Evolutionary conservation across 2,329 filamentous ascomycete species (phyloP), one percentile per base, ranked within the genome.

Genomic region (Aspergillus puulaauensis): DNA sequence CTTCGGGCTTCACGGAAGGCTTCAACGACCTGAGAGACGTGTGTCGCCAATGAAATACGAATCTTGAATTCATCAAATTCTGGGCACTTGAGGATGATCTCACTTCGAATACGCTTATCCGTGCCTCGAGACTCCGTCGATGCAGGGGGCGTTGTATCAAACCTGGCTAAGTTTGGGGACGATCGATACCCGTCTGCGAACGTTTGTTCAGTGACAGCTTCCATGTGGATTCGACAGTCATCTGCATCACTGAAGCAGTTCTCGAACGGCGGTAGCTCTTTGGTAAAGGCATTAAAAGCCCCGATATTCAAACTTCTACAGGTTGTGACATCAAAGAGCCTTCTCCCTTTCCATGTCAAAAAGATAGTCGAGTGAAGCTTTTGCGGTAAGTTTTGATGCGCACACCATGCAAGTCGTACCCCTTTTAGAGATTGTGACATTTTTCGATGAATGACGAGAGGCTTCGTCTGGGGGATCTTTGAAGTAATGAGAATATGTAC

Each of bases 331-430:
- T 90, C 85, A 70, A 89, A 96, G 3, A 96, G 75, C 58, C 85
- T 84, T 57, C 84, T 85, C 24, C 85, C 83, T 61, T 87, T 87
- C 88, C 90, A 96, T 0, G 90, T 95, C 55, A 98, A 81, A 66
- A 95, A 89, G 17, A 96, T 77, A 1, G 79, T 77, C 4, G 81
- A 75, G 2, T 80, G 74, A 23, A 81, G 70, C 3, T 82, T 77
- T 2, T 77, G 73, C 2, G 77, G 73, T 47, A 86, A 82, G 1
- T 71, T 72, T 68, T 93, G 88, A 54, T 81, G 80, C 12, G 79
- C 75, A 65, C 89, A 85, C 90, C 91, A 97, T 12, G 83, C 84
- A 39, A 84, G 71, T 43, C 87, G 83, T 6, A 93, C 84, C 56
- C 89, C 78, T 59, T 83, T 82, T 6, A 97, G 77, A 2, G 83